Evolutionary conservation across 2,329 filamentous ascomycete genomes (phyloP), one percentile per base, ranked within the genome.

Genomic region (Drechslerella dactyloides): DNA sequence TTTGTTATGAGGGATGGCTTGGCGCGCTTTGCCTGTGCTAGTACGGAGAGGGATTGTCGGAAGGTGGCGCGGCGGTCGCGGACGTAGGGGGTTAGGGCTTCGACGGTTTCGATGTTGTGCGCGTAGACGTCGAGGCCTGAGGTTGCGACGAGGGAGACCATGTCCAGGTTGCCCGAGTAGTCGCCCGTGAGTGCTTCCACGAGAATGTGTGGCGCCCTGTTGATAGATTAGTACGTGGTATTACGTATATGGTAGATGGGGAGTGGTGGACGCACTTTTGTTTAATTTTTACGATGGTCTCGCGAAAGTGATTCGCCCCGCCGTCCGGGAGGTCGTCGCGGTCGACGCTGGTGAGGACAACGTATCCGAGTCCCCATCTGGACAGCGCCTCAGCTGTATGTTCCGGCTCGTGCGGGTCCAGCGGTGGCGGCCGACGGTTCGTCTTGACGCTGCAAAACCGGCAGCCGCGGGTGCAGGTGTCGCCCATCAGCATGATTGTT

Each of bases 401-500:
- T 83, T 99, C 94, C 0, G 94, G 94, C 81, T 99, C 94, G 80
- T 97, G 93, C 1, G 91, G 90, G 79, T 99, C 94, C 55, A 99
- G 85, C 10, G 94, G 90, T 11, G 91, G 88, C 0, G 87, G 87
- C 0, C 83, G 82, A 48, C 90, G 87, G 68, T 83, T 88, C 1
- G 94, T 99, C 84, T 97, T 97, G 58, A 99, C 94, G 75, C 89
- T 91, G 84, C 94, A 99, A 83, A 99, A 99, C 59, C 94, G 87
- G 81, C 94, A 99, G 17, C 93, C 94, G 70, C 94, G 86, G 17
- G 94, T 99, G 81, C 94, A 99, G 7, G 93, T 97, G 80, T 99
- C 94, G 74, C 94, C 94, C 93, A 97, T 97, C 53, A 99, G 83
- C 94, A 99, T 99, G 80, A 99, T 97, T 10, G 94, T 99, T 1